Evolutionary conservation across 345 rosid genomes (phyloP).

Genomic region (Microcos paniculata): DNA sequence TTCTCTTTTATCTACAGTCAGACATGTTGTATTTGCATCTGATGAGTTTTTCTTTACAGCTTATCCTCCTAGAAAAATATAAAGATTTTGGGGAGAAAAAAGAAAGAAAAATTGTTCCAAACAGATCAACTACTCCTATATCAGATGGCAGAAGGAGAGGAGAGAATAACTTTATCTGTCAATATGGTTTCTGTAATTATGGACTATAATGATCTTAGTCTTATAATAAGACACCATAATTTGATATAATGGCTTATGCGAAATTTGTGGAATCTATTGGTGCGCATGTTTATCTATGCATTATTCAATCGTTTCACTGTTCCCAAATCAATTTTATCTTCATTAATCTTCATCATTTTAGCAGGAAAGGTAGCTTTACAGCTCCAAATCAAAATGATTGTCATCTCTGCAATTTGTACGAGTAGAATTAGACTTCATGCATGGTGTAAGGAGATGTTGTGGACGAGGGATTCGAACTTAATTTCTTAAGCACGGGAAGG

Average conservation of each 20-base stretch:
- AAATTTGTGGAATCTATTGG: slow-evolving; percentile 49
- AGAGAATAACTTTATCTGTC: slow-evolving; percentile 19
- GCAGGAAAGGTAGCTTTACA: slow-evolving; percentile 27
- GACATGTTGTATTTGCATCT: slow-evolving; percentile 16
- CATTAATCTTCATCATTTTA: slow-evolving; percentile 24
- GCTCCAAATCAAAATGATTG: slow-evolving; percentile 11
- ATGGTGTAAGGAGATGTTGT: too few relatives aligned
- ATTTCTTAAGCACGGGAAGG: too few relatives aligned
- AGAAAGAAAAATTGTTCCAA: too few relatives aligned
- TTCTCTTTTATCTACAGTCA: slow-evolving; percentile 18
- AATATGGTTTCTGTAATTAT: slow-evolving; percentile 34
- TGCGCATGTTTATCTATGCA: slow-evolving; percentile 42
- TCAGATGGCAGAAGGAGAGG: not conserved
- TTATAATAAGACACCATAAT: slow-evolving; percentile 57
- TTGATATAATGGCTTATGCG: slow-evolving; percentile 37
- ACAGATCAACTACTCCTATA: not conserved
- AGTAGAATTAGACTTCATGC: not conserved
- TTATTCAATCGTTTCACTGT: slow-evolving; percentile 19
- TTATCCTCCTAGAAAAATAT: slow-evolving; percentile 19
- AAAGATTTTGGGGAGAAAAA: not conserved
- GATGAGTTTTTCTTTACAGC: not conserved
- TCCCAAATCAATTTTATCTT: slow-evolving; percentile 20
- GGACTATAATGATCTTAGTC: slow-evolving; percentile 44
- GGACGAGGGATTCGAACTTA: too few relatives aligned
- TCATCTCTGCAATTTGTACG: slow-evolving; percentile 4